phyloP scores from a whole-genome alignment of 1,139 yeast genomes.

The Saccharomyces pastorianus region DNA sequence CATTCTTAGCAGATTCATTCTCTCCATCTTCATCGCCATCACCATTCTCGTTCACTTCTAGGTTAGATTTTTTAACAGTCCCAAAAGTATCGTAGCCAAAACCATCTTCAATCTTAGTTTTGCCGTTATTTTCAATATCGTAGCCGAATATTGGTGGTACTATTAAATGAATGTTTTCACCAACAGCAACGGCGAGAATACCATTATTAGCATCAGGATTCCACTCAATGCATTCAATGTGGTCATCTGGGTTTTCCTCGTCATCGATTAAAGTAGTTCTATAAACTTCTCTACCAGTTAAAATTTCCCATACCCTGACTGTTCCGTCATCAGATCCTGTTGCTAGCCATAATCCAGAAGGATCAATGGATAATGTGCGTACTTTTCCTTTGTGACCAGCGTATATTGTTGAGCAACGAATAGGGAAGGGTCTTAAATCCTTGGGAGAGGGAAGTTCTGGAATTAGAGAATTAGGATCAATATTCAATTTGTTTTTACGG shows the following conservation, averaged over 20 bases:
- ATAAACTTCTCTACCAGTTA: conserved; percentile 91
- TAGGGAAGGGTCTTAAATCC: conserved; percentile 97
- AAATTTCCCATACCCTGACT: conserved; percentile 91
- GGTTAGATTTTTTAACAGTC: conserved; percentile 42
- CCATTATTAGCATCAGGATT: conserved; percentile 72
- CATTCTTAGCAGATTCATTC: conserved; percentile 29
- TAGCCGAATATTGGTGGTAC: conserved; percentile 90
- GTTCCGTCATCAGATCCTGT: conserved; percentile 97
- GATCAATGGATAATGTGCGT: conserved; percentile 76
- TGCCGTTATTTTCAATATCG: conserved; percentile 76
- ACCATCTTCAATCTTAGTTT: conserved; percentile 75
- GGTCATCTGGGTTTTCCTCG: conserved; percentile 48
- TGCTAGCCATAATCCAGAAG: conserved; percentile 89
- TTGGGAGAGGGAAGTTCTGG: conserved; percentile 97
- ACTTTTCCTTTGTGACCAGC: conserved; percentile 79
- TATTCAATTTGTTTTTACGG: conserved; percentile 80
- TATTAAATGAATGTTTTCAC: conserved; percentile 66
- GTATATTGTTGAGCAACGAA: conserved; percentile 74
- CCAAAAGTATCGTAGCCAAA: conserved; percentile 85
- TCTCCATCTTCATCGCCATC: conserved; percentile 33
- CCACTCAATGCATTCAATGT: conserved; percentile 82
- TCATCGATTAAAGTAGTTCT: conserved; percentile 43
- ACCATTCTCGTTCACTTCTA: conserved; percentile 39
- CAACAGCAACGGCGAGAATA: conserved; percentile 75
- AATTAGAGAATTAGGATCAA: conserved; percentile 91